A percentile compares a stretch with the other conserved stretches of the same genome.
phyloP scores from a whole-genome alignment of 208 protist species.

The Wallacemonas rigidus region DNA sequence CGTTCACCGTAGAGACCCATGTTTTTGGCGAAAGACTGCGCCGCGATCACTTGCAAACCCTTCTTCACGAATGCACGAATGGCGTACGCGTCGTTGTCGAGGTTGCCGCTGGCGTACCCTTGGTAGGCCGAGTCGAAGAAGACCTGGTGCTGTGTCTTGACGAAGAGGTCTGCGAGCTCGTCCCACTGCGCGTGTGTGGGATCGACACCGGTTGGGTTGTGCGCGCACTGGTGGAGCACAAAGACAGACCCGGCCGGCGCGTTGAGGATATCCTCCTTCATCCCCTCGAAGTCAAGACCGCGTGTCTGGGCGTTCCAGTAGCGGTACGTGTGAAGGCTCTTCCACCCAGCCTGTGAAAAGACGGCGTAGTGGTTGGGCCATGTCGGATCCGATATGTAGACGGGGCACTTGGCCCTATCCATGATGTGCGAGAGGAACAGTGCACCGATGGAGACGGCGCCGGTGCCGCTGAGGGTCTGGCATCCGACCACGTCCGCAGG shows the following conservation, averaged over 20 bases:
- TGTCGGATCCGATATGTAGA: constrained; percentile 88
- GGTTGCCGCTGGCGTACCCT: constrained; percentile 96
- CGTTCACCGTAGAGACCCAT: constrained; percentile 98
- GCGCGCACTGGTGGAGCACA: constrained; percentile 97
- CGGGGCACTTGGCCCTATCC: constrained; percentile 33
- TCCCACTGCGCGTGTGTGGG: constrained; percentile 95
- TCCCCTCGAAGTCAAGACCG: constrained; percentile 85
- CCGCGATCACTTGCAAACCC: constrained; percentile 85
- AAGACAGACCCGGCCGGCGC: constrained; percentile 92
- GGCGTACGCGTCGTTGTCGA: constrained; percentile 93
- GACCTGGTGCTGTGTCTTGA: constrained; percentile 81
- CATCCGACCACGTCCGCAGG: constrained; percentile 64
- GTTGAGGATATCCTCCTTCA: constrained; percentile 66
- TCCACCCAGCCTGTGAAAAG: constrained; percentile 59
- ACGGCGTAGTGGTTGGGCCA: constrained; percentile 89
- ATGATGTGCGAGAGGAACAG: constrained; percentile 53
- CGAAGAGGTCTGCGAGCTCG: constrained; percentile 89
- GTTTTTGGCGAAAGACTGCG: constrained; percentile 98
- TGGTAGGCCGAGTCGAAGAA: constrained; percentile 98
- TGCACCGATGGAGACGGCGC: constrained; percentile 75
- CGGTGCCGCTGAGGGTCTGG: constrained; percentile 92
- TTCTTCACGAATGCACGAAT: constrained; percentile 70
- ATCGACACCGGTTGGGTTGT: constrained; percentile 99
- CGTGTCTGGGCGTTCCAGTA: constrained; percentile 79
- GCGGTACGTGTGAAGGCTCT: constrained; percentile 62